Conservation (phyloP, 805 yeast species). For the Metschnikowia peoriensis region DNA sequence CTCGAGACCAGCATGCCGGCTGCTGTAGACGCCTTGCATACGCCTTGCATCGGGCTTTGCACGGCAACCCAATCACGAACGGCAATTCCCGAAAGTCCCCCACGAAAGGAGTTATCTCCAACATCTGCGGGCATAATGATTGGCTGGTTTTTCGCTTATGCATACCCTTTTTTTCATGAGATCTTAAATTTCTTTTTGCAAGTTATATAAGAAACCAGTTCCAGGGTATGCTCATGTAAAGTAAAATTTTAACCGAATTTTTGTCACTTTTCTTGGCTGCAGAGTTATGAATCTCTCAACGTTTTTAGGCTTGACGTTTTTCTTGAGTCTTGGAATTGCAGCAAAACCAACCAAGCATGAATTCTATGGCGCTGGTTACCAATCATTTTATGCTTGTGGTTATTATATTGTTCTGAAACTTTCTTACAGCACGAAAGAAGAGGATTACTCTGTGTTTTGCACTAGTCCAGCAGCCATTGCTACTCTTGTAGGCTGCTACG, state of each 20-base stretch:
- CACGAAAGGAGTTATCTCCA: conserved; percentile 5
- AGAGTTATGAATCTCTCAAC: background rate
- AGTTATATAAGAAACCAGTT: background rate
- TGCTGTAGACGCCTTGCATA: background rate
- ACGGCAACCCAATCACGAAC: background rate
- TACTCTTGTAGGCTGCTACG: conserved; percentile 13
- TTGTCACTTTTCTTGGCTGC: conserved; percentile 2
- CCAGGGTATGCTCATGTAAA: background rate
- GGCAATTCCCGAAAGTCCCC: background rate
- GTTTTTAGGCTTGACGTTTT: conserved; percentile 1
- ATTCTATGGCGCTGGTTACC: conserved; percentile 9
- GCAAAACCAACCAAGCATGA: conserved; percentile 11
- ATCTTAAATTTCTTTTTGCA: background rate
- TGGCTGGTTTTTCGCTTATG: background rate
- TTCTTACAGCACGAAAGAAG: conserved; percentile 1
- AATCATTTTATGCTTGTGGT: conserved; percentile 13
- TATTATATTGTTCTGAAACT: conserved; percentile 5
- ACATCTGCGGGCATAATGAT: conserved; percentile 8
- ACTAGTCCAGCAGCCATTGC: conserved; percentile 14
- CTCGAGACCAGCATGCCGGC: background rate
- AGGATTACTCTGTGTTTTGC: conserved; percentile 14
- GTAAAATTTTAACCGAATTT: background rate
- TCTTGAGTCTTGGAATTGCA: conserved; percentile 6
- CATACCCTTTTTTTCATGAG: background rate
- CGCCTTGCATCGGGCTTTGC: background rate